Evolutionary conservation across 2,329 filamentous ascomycete species (phyloP), one percentile per base, ranked within the genome.

Genomic region (Aspergillus chevalieri): DNA sequence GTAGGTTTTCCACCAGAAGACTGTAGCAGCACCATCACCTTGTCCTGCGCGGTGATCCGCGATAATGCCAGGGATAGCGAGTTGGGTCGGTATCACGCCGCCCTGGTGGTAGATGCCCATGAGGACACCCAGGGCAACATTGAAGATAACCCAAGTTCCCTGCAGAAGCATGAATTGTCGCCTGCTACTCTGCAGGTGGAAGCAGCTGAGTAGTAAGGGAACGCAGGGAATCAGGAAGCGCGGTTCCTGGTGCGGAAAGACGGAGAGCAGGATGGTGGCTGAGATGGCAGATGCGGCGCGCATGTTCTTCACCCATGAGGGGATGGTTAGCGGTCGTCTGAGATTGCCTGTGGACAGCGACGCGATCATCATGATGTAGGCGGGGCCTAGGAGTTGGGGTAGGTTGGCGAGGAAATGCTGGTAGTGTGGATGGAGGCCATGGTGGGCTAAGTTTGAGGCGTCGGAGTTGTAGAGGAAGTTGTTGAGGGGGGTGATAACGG

Each of bases 401-500:
- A 90, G 69, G 61, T 90, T 91, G 51, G 80, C 80, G 42, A 87
- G 72, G 26, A 86, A 66, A 65, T 91, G 87, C 65, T 90, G 86
- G 64, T 90, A 89, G 76, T 82, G 86, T 5, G 87, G 86, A 60
- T 92, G 87, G 12, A 91, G 70, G 44, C 87, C 87, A 71, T 92
- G 87, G 56, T 82, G 74, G 36, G 86, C 85, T 41, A 91, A 77
- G 66, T 92, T 92, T 38, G 78, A 75, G 21, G 82, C 75, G 44
- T 79, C 74, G 15, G 85, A 80, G 68, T 92, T 92, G 71, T 92
- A 92, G 49, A 78, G 69, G 52, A 91, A 75, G 65, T 90, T 90
- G 66, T 92, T 91, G 49, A 89, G 74, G 8, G 87, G 87, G 5
- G 87, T 89, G 55, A 92, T 82, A 44, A 87, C 78, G 1, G 87